phyloP scores from a whole-genome alignment of 192 early-diverging fungal species.

The Backusella morwellensis region DNA sequence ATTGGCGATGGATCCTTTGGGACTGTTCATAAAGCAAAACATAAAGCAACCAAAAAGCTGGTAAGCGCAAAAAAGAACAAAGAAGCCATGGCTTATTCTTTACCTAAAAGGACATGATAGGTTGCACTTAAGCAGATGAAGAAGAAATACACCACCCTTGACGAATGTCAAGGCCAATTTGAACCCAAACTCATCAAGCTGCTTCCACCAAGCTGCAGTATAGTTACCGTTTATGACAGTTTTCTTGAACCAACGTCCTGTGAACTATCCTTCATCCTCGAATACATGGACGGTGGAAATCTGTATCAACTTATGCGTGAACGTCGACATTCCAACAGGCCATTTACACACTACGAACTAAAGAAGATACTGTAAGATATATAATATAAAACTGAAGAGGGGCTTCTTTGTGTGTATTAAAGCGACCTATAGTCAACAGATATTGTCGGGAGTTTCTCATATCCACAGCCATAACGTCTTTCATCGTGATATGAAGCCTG shows the following conservation, averaged over 20 bases:
- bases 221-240: slow-evolving; percentile 81
- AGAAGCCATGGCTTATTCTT: background rate
- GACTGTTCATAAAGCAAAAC: slow-evolving; percentile 64
- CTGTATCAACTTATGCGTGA: slow-evolving; percentile 87
- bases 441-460: slow-evolving; percentile 83
- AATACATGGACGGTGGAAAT: slow-evolving; percentile 90
- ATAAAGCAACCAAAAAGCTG: slow-evolving; percentile 60
- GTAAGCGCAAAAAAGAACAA: slow-evolving; percentile 43
- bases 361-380: slow-evolving; percentile 72
- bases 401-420: background rate
- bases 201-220: slow-evolving; percentile 76
- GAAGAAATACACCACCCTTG: slow-evolving; percentile 70
- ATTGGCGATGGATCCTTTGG: slow-evolving; percentile 88
- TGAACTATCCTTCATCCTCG: slow-evolving; percentile 91
- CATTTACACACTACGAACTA: slow-evolving; percentile 62
- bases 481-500: slow-evolving; percentile 76
- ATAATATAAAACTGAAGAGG: background rate
- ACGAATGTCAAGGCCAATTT: slow-evolving; percentile 68
- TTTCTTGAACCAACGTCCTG: slow-evolving; percentile 63
- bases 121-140: slow-evolving; percentile 92
- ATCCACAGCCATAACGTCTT: slow-evolving; percentile 94
- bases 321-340: slow-evolving; percentile 54
- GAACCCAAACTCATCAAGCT: slow-evolving; percentile 76
- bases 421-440: slow-evolving; percentile 64
- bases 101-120: slow-evolving; percentile 32